Conservation (phyloP, 345 rosid genomes). For the Capsella bursapastoris region DNA sequence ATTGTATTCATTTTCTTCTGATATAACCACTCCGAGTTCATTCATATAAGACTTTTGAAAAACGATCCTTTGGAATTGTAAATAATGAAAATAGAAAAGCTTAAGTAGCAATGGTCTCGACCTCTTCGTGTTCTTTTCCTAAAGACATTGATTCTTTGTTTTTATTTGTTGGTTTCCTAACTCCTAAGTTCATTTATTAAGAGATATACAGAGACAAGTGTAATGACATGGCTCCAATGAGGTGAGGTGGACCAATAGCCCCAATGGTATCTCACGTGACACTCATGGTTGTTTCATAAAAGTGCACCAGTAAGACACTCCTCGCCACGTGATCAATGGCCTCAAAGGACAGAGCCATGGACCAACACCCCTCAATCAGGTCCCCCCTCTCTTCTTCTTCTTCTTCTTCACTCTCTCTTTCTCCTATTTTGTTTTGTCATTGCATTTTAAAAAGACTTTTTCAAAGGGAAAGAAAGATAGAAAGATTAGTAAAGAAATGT, state of each 20-base stretch:
- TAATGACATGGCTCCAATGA: slow-evolving; percentile 28
- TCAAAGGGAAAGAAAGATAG: not conserved
- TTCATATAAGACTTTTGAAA: too few species aligned
- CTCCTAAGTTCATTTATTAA: not conserved
- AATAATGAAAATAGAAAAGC: too few species aligned
- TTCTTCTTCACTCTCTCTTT: not conserved
- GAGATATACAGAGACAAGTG: not conserved
- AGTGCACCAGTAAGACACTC: slow-evolving; percentile 26
- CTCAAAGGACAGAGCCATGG: slow-evolving; percentile 36
- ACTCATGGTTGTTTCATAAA: slow-evolving; percentile 23
- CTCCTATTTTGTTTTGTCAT: not conserved
- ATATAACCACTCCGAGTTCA: too few species aligned
- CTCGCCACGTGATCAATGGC: slow-evolving; percentile 37
- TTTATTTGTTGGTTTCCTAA: too few species aligned
- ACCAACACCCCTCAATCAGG: slow-evolving; percentile 14
- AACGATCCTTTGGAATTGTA: too few species aligned
- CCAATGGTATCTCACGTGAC: slow-evolving; percentile 31
- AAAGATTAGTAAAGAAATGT: not conserved
- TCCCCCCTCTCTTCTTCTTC: not conserved
- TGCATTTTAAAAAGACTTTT: not conserved
- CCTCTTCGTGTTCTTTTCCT: too few species aligned
- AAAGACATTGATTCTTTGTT: too few species aligned
- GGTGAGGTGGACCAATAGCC: slow-evolving; percentile 17
- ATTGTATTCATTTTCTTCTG: too few species aligned
- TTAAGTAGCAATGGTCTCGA: too few species aligned